phyloP scores from a whole-genome alignment of 164 flowering plant species.

The Houttuynia cordata region DNA sequence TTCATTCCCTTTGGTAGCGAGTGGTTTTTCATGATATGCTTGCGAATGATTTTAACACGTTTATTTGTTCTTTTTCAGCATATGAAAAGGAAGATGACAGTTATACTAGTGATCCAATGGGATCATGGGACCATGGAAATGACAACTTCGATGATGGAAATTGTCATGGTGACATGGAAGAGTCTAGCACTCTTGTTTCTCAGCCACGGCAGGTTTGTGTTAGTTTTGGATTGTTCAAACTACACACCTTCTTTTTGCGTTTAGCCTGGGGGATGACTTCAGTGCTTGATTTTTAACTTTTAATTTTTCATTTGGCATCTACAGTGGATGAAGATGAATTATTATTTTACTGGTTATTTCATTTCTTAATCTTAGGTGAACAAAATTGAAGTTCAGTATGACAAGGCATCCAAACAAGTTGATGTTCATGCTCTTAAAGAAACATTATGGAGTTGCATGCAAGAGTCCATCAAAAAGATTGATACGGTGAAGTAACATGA shows the following conservation, averaged over 20 bases:
- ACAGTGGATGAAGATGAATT: neutral
- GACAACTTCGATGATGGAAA: conserved; percentile 39
- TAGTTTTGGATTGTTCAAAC: no score
- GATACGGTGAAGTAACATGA: conserved; percentile 21
- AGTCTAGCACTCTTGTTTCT: conserved; percentile 45
- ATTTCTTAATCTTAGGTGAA: conserved; percentile 35
- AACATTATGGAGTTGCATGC: conserved; percentile 68
- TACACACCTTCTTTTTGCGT: no score
- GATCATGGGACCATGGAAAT: conserved; percentile 57
- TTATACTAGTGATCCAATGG: conserved; percentile 29
- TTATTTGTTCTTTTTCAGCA: conserved; percentile 10
- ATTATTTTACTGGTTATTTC: neutral
- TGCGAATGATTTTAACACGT: no score
- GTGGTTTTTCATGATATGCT: neutral
- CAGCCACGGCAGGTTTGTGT: conserved; percentile 76
- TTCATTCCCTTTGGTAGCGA: neutral
- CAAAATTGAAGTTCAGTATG: conserved; percentile 81
- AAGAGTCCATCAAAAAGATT: conserved; percentile 21
- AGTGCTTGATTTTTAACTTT: neutral
- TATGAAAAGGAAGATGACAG: conserved; percentile 30
- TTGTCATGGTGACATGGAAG: conserved; percentile 57
- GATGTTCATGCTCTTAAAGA: conserved; percentile 85
- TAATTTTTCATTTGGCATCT: neutral
- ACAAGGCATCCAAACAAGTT: conserved; percentile 85
- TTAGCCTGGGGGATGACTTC: no score